Base-by-base conservation (phyloP, 345 rosid species). In the Jatropha curcas region DNA sequence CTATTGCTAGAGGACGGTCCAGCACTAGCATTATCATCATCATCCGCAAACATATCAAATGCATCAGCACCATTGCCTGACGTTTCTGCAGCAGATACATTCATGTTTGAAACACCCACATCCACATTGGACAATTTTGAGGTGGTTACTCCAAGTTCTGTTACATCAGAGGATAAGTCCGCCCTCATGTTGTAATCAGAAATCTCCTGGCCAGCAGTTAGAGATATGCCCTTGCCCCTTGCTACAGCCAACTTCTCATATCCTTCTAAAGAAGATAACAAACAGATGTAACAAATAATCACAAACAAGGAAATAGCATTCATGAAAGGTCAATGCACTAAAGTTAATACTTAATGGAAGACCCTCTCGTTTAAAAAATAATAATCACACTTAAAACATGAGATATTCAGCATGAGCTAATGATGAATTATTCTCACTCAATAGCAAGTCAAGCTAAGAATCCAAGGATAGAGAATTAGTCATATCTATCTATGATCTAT, bases 21-120 rank as follows among this genome's bases (percentile, higher is more conserved):
- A 67, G 76, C 71, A 78, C 60, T 56, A 72, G 80, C 77, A n/a
- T 73, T 68, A 65, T 78, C 89, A 67, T 87, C 97, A 55, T 87
- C 99, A 74, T 89, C 96, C 0, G 80, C 96, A 88, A 93, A 95
- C 87, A 95, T 95, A 84, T 95, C 97, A 68, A 34, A 90, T 2
- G 55, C 79, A 68, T 88, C 89, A 64, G 48, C 82, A 58, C 45
- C 86, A 76, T 61, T 72, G 73, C 34, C 46, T 24, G 77, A 66
- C 56, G 30, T 57, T 27, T 78, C 84, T 57, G 80, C 78, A 65
- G 73, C 72, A 37, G 83, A 64, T 63, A 31, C 59, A 81, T 76
- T 69, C 55, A 68, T 71, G 31, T 63, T 72, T 55, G 85, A 71
- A 67, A 81, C 48, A 35, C 74, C 86, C 22, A 51, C 68, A 60